Evolutionary conservation across 257 asterid genomes (phyloP).

Genomic region (Ilex asprella): DNA sequence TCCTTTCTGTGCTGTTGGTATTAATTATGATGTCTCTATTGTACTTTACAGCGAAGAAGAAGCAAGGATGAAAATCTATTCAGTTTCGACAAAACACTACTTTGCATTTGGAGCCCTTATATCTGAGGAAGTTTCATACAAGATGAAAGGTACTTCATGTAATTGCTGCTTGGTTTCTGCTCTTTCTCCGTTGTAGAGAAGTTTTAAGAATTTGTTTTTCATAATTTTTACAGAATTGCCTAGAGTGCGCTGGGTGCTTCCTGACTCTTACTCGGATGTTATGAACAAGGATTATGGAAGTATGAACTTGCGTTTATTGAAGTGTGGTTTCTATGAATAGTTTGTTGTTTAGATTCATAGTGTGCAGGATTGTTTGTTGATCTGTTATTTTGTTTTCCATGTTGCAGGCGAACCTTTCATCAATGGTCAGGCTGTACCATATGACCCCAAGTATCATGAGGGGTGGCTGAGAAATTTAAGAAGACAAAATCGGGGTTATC

Average conservation of each 20-base stretch:
- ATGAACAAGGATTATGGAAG: conserved; percentile 94
- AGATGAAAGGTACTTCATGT: conserved; percentile 49
- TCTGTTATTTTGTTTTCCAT: conserved; percentile 6
- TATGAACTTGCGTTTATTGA: conserved; percentile 16
- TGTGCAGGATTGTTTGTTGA: too few species aligned
- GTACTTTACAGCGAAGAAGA: conserved; percentile 62
- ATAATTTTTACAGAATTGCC: conserved; percentile 52
- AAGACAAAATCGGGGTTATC: conserved; percentile 11
- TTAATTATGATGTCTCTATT: not conserved
- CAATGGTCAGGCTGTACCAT: conserved; percentile 94
- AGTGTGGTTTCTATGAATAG: too few species aligned
- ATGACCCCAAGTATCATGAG: conserved; percentile 87
- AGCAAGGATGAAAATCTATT: conserved; percentile 88
- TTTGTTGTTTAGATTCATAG: too few species aligned
- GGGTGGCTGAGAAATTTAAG: conserved; percentile 86
- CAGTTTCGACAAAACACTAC: conserved; percentile 80
- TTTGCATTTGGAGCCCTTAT: conserved; percentile 98
- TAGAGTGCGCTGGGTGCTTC: conserved; percentile 88
- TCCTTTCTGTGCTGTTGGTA: not conserved
- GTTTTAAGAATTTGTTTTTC: not conserved
- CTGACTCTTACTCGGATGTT: conserved; percentile 93
- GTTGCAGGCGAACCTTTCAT: conserved; percentile 89
- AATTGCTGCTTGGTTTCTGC: too few species aligned
- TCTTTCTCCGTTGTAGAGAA: too few species aligned
- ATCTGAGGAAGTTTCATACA: conserved; percentile 76